These are phyloP conservation scores for Nemania diffusa DNA, from an alignment of 2,329 filamentous ascomycete species.

Conservation along the genomic window DNA sequence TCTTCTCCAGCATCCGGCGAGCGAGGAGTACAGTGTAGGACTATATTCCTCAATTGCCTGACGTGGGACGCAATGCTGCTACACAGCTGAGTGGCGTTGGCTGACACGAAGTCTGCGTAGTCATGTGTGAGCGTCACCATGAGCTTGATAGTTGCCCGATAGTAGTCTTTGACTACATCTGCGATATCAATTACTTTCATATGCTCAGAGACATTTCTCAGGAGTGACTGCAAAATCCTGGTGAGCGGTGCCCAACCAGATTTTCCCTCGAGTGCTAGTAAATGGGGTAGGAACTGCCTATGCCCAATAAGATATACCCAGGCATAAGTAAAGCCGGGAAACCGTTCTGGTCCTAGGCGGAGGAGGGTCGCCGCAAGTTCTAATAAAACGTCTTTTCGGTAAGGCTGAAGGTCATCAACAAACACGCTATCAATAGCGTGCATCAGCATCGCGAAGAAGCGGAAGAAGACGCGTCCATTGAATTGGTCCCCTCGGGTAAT, in stretches of 20 bases:
- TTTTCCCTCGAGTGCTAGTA: slow-evolving; percentile 75
- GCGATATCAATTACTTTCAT: slow-evolving; percentile 78
- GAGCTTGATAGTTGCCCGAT: slow-evolving; percentile 84
- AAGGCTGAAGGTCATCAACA: slow-evolving; percentile 67
- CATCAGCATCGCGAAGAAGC: slow-evolving; percentile 84
- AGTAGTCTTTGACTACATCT: slow-evolving; percentile 80
- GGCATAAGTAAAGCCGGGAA: slow-evolving; percentile 84
- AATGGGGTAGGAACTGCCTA: slow-evolving; percentile 81
- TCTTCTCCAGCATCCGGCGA: slow-evolving; percentile 79
- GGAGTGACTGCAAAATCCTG: slow-evolving; percentile 76
- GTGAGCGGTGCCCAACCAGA: slow-evolving; percentile 81
- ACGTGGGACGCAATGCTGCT: slow-evolving; percentile 84
- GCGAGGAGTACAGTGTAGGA: slow-evolving; percentile 76
- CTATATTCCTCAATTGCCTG: slow-evolving; percentile 86
- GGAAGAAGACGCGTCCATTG: slow-evolving; percentile 90
- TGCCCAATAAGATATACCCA: slow-evolving; percentile 89
- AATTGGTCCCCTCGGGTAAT: slow-evolving; percentile 82
- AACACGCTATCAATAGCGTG: slow-evolving; percentile 74
- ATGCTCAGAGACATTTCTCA: slow-evolving; percentile 80
- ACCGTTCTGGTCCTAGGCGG: slow-evolving; percentile 78
- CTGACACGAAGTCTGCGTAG: slow-evolving; percentile 90
- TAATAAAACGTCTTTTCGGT: slow-evolving; percentile 75
- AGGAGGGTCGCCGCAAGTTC: slow-evolving; percentile 77
- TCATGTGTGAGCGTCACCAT: slow-evolving; percentile 90
- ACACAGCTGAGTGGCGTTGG: slow-evolving; percentile 85